Conservation (phyloP, 805 yeast genomes). For the Saccharomycopsis sp. region DNA sequence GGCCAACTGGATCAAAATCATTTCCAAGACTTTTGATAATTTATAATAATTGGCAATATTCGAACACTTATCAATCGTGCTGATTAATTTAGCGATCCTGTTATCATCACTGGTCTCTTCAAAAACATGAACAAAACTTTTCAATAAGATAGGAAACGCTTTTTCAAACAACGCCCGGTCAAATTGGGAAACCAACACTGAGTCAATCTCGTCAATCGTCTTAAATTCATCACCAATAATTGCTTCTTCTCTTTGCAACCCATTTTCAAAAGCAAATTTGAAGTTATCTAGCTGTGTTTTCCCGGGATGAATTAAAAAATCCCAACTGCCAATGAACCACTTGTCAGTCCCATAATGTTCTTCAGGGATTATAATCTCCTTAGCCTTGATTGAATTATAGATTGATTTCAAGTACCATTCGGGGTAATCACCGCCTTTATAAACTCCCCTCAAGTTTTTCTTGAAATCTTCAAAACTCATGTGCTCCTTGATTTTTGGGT, state of each 20-base stretch:
- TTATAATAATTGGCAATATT: constrained; percentile 63
- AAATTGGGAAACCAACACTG: constrained; percentile 41
- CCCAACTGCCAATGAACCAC: constrained; percentile 88
- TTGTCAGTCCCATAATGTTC: constrained; percentile 91
- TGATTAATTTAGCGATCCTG: constrained; percentile 76
- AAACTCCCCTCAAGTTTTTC: constrained; percentile 73
- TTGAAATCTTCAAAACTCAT: constrained; percentile 84
- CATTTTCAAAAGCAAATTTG: constrained; percentile 18
- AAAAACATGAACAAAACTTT: constrained; percentile 70
- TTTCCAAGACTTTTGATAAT: constrained; percentile 51
- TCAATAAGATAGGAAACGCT: constrained; percentile 56
- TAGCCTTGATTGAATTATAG: constrained; percentile 69
- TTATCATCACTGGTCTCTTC: constrained; percentile 88
- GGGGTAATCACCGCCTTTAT: constrained; percentile 71
- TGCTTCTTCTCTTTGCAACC: background rate
- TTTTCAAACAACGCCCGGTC: constrained; percentile 67
- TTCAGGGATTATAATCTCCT: constrained; percentile 96
- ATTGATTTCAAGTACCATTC: constrained; percentile 78
- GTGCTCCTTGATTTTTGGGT: constrained; percentile 84
- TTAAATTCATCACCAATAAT: constrained; percentile 6
- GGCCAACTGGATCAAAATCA: constrained; percentile 57
- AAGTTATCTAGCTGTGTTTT: constrained; percentile 11
- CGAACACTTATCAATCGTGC: constrained; percentile 82
- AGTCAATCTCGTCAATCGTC: constrained; percentile 28
- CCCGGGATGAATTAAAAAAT: constrained; percentile 42